These are phyloP conservation scores for Populus ilicifolia DNA, from an alignment of 345 rosid species.

Conservation along the genomic window DNA sequence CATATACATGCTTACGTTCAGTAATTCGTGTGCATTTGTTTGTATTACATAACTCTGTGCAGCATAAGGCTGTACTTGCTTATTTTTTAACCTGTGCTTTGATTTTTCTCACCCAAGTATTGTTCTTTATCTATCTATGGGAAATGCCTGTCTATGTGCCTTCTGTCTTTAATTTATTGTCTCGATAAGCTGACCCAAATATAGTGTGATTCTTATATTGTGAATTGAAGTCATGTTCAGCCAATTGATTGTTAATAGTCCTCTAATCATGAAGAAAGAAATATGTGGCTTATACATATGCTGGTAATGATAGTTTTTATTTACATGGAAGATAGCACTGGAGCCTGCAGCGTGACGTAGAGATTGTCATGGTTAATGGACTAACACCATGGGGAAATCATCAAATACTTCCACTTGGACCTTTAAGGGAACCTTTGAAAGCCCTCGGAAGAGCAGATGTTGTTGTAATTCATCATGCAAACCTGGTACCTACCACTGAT, in stretches of 20 bases:
- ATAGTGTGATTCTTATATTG: not conserved
- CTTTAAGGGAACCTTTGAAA: conserved; percentile 68
- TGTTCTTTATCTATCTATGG: not conserved
- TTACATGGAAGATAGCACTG: conserved; percentile 58
- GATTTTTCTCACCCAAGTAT: not conserved
- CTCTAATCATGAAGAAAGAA: not conserved
- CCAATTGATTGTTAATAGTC: not conserved
- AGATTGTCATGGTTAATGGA: conserved; percentile 82
- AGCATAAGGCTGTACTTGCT: no score
- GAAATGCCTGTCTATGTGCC: not conserved
- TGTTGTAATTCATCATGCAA: conserved; percentile 61
- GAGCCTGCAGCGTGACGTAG: conserved; percentile 71
- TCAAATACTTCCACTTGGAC: conserved; percentile 66
- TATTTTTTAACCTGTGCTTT: not conserved
- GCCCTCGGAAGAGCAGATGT: conserved; percentile 62
- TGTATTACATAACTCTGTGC: no score
- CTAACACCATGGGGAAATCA: conserved; percentile 74
- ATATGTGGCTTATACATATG: not conserved
- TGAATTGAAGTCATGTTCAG: not conserved
- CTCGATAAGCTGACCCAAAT: not conserved
- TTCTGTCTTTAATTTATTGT: not conserved
- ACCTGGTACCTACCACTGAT: conserved; percentile 44
- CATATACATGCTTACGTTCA: not conserved
- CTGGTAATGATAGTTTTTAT: conserved; percentile 19
- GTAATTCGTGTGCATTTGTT: no score